A percentile compares a stretch with the other conserved stretches of the same genome.
Conservation (phyloP, 148 eudicot genomes). For the Rhododendron ovatum region DNA sequence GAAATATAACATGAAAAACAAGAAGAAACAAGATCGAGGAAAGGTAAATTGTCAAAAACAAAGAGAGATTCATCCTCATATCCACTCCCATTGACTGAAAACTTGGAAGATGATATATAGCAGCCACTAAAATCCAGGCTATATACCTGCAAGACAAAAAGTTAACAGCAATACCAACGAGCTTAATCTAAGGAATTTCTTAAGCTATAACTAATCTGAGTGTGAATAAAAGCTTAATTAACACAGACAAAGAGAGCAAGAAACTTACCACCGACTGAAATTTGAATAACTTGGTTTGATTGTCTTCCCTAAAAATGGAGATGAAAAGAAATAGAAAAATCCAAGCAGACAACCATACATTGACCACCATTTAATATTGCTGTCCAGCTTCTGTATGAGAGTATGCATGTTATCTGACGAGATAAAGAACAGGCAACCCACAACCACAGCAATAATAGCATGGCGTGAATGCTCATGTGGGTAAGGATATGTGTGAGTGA, state of each 20-base stretch:
- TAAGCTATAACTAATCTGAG: not conserved
- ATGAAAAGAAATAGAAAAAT: conserved; percentile 97
- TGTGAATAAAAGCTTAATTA: not conserved
- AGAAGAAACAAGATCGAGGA: conserved; percentile 88
- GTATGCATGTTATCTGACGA: conserved; percentile 96
- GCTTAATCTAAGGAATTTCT: not conserved
- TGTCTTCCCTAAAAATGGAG: conserved; percentile 93
- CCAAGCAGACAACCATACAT: conserved; percentile 91
- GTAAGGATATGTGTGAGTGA: conserved; percentile 82
- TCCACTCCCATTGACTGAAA: conserved; percentile 99
- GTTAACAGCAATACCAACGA: not conserved
- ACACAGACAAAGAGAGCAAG: not conserved
- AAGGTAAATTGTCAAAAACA: conserved; percentile 80
- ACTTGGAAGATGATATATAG: conserved; percentile 96
- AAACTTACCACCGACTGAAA: conserved; percentile 87
- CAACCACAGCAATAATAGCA: conserved; percentile 79
- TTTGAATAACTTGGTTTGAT: conserved; percentile 96
- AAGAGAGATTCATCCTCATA: conserved; percentile 94
- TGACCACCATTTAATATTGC: conserved; percentile 98
- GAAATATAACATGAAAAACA: conserved; percentile 81
- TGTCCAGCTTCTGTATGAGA: conserved; percentile 82
- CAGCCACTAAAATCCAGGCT: conserved; percentile 91
- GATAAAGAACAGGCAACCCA: conserved; percentile 93
- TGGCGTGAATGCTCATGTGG: conserved; percentile 98
- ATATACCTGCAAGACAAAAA: conserved; percentile 61